Evolutionary conservation across 176 grass and related monocot species (phyloP).

Genomic region (Chloris gayana): DNA sequence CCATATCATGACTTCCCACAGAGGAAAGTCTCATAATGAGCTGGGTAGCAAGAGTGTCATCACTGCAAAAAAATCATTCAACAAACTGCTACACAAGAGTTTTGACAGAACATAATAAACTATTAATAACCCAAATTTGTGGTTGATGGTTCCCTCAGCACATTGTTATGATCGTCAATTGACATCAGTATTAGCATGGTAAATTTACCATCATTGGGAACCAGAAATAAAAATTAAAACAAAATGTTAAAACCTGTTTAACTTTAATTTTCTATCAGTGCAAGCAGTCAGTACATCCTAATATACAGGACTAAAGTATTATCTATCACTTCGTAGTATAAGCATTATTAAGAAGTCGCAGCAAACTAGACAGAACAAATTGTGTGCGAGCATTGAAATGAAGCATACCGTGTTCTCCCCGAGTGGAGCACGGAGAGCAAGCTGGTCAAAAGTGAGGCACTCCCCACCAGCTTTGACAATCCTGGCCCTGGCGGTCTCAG

Average conservation of each 20-base stretch:
- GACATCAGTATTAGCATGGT: constrained; percentile 90
- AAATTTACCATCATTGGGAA: constrained; percentile 70
- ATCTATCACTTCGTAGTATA: background rate
- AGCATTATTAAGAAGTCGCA: too few relatives aligned
- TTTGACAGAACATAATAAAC: background rate
- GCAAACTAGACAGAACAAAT: background rate
- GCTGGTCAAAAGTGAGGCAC: constrained; percentile 94
- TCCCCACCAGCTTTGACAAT: constrained; percentile 88
- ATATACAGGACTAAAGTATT: background rate
- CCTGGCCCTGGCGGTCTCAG: constrained; percentile 79
- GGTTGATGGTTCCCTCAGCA: constrained; percentile 56
- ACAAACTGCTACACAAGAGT: too few relatives aligned
- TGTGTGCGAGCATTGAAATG: background rate
- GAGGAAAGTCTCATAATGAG: constrained; percentile 87
- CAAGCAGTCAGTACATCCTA: background rate
- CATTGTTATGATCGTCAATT: constrained; percentile 51
- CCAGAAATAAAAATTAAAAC: background rate
- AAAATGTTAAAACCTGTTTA: too few relatives aligned
- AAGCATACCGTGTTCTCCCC: constrained; percentile 78
- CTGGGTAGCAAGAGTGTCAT: constrained; percentile 67
- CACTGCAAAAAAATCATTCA: constrained; percentile 45
- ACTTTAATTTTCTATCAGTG: too few relatives aligned
- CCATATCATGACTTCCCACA: constrained; percentile 64
- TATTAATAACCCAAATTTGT: background rate
- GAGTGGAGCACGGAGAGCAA: constrained; percentile 72